Evolutionary conservation across 148 eudicot species (phyloP), one percentile per base, ranked within the genome.

Genomic region (Polygonum aviculare): DNA sequence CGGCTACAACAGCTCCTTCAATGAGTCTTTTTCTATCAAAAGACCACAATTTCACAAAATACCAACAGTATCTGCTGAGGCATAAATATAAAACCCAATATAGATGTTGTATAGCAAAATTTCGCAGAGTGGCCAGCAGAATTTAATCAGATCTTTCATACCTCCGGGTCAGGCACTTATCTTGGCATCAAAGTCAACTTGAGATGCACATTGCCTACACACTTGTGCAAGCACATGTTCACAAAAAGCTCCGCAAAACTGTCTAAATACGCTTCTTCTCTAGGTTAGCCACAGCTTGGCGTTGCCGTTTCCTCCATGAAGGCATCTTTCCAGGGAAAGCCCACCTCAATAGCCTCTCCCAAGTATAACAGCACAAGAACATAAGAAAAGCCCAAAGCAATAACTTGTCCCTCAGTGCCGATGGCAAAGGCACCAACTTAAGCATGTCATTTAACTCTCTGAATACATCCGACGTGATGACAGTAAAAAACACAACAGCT

Each of bases 321-420:
- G 98, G 97, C 89, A 92, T 90, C 74, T 84, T 89, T 67, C 98
- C 98, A 2, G 98, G 98, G 78, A 94, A 94, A 21, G 80, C 91
- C 98, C 95, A 90, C 83, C 97, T 92, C 85, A 94, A 80, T 2
- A 92, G 60, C 79, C 87, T 82, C 81, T 92, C 98, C 98, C 98
- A 94, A 73, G 51, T 2, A 75, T 90, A 94, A 81, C 98, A 92
- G 26, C 77, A 78, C 72, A 89, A 54, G 76, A 88, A 94, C 90
- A 88, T 90, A 5, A 85, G 79, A 21, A 84, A 78, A 18, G 98
- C 96, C 97, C 98, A 88, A n/a, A 86, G 12, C 84, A 92, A 44
- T 67, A 94, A 79, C 84, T 89, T 92, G 78, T 94, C 82, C 78
- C 97, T 90, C 84, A 94, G 76, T 14, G 79, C 81, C 33, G 15